A percentile compares a stretch with the other conserved stretches of the same genome.
These are phyloP conservation scores for Linnemannia exigua DNA, from an alignment of 192 early-diverging fungal species.

Conservation along the genomic window DNA sequence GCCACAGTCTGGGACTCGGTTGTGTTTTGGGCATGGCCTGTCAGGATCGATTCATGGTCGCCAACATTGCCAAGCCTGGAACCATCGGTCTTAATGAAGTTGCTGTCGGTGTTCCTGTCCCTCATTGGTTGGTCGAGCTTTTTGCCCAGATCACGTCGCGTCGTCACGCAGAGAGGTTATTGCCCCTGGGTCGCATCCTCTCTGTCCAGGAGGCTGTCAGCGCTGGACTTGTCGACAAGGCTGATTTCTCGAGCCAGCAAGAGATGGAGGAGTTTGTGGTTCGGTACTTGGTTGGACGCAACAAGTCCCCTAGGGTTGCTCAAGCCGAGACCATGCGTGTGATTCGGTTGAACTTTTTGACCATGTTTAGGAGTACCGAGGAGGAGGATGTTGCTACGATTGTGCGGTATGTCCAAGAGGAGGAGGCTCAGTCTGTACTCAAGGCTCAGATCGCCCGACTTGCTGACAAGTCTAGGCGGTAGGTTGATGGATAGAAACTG, in stretches of 20 bases:
- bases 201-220: slow-evolving; percentile 37
- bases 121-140: slow-evolving; percentile 41
- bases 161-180: slow-evolving; percentile 47
- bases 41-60: slow-evolving; percentile 54
- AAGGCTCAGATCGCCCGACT: slow-evolving; percentile 36
- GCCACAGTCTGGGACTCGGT: slow-evolving; percentile 48
- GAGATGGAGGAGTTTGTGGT: slow-evolving; percentile 54
- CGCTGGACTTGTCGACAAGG: slow-evolving; percentile 41
- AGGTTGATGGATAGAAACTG: neutral
- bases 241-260: slow-evolving; percentile 34
- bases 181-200: slow-evolving; percentile 45
- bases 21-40: slow-evolving; percentile 55
- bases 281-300: slow-evolving; percentile 31
- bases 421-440: slow-evolving; percentile 46
- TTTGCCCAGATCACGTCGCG: slow-evolving; percentile 43
- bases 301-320: slow-evolving; percentile 21
- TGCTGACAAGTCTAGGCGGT: slow-evolving; percentile 39
- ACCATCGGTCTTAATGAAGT: slow-evolving; percentile 56
- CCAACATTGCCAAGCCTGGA: slow-evolving; percentile 24
- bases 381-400: slow-evolving; percentile 47
- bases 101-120: slow-evolving; percentile 49
- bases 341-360: slow-evolving; percentile 37
- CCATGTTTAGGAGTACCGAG: slow-evolving; percentile 22
- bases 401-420: slow-evolving; percentile 23
- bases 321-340: slow-evolving; percentile 50